Evolutionary conservation across 495 filamentous ascomycete genomes (phyloP).

Genomic region (Podospora didyma): DNA sequence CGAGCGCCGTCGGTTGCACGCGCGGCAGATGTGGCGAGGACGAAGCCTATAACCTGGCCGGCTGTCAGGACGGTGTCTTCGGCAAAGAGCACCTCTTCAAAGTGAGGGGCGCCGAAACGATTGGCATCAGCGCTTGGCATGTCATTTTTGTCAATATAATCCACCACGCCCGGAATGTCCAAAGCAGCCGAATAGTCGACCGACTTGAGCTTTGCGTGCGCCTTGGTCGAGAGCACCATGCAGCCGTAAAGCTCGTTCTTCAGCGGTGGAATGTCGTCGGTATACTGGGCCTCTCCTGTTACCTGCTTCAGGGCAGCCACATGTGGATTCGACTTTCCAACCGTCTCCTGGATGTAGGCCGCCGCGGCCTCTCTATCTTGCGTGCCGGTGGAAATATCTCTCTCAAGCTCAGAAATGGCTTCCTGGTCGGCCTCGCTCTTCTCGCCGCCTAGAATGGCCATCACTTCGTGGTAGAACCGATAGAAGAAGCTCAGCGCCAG

Average conservation of each 20-base stretch:
- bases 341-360: constrained; percentile 67
- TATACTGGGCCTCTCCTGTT: constrained; percentile 93
- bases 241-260: constrained; percentile 86
- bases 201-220: constrained; percentile 78
- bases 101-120: constrained; percentile 84
- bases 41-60: constrained; percentile 88
- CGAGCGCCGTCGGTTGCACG: constrained; percentile 74
- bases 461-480: constrained; percentile 72
- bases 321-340: constrained; percentile 80
- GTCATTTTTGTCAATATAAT: constrained; percentile 77
- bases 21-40: constrained; percentile 74
- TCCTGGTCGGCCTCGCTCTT: constrained; percentile 50
- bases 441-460: constrained; percentile 39
- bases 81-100: constrained; percentile 84
- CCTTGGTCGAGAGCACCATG: constrained; percentile 82
- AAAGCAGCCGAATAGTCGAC: constrained; percentile 73
- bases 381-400: constrained; percentile 58
- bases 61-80: constrained; percentile 81
- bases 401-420: constrained; percentile 61
- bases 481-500: constrained; percentile 87
- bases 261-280: constrained; percentile 85
- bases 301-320: constrained; percentile 90
- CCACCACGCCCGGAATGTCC: constrained; percentile 71
- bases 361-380: constrained; percentile 56
- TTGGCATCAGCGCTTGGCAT: constrained; percentile 69